These are phyloP conservation scores for Graphilbum fragrans DNA, from an alignment of 2,329 filamentous ascomycete species.

Conservation along the genomic window DNA sequence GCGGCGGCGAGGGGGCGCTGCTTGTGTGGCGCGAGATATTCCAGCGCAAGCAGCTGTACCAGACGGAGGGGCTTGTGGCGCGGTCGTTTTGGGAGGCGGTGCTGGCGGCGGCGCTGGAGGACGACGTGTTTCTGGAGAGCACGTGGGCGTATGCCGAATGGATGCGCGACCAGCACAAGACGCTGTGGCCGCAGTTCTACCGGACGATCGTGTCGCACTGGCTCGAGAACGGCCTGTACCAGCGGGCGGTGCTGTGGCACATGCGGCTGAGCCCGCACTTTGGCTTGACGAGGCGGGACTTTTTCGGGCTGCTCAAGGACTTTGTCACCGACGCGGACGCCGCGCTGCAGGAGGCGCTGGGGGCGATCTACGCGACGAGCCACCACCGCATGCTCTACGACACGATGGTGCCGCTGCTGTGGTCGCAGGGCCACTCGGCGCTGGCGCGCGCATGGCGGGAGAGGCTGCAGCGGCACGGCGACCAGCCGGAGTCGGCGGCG, in stretches of 20 bases:
- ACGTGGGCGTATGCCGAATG: conserved; percentile 28
- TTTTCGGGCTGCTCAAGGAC: conserved; percentile 25
- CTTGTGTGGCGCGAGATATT: conserved; percentile 17
- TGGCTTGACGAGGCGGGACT: conserved; percentile 25
- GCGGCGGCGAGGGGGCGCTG: conserved; percentile 12
- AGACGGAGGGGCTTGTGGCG: conserved; percentile 14
- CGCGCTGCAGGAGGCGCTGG: conserved; percentile 26
- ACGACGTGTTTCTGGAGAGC: conserved; percentile 19
- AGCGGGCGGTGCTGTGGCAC: conserved; percentile 34
- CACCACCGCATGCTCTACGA: conserved; percentile 35
- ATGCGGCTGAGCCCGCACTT: conserved; percentile 29
- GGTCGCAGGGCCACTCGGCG: conserved; percentile 28
- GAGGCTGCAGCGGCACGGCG: conserved; percentile 25
- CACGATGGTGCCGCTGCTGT: conserved; percentile 36
- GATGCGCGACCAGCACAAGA: conserved; percentile 24
- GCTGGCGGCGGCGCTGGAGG: conserved; percentile 19
- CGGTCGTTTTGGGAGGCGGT: conserved; percentile 18
- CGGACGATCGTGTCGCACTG: conserved; percentile 30
- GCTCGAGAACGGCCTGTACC: conserved; percentile 24
- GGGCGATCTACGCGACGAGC: conserved; percentile 31
- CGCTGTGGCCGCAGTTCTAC: conserved; percentile 39
- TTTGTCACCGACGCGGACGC: conserved; percentile 24
- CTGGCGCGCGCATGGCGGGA: conserved; percentile 36
- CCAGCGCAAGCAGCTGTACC: conserved; percentile 11
- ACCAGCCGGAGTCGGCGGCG: conserved; percentile 26